Evolutionary conservation across 805 yeast species (phyloP), one percentile per base, ranked within the genome.

Genomic region (Metschnikowia aberdeeniae): DNA sequence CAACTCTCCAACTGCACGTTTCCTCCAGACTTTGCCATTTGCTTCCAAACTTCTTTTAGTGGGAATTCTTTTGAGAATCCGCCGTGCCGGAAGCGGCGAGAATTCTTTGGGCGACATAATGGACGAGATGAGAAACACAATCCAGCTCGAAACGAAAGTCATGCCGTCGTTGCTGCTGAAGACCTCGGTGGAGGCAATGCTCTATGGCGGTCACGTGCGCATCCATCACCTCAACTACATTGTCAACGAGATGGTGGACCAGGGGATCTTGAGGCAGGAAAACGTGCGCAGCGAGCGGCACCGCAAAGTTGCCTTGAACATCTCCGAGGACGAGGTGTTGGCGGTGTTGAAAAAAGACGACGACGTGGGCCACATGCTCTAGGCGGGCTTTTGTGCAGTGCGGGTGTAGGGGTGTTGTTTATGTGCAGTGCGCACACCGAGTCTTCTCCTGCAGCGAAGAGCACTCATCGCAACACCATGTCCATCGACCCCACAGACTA

Each of bases 201-300:
- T 68, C 47, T 51, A 68, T 59, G 44, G 61, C 49, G 51, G 54
- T 62, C 63, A 70, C 2, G 64, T 81, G 1, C 69, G 92, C 45
- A 70, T 85, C 24, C 70, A 72, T 22, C 82, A 86, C 4, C 77
- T 86, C 53, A 76, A 76, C 31, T 78, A 70, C 43, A 73, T 87
- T 1, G 56, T 89, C 6, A 72, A 74, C 38, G 95, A 89, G 55
- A 67, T 92, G 44, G 78, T 80, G 11, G 97, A 89, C 45, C 80
- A 82, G 36, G 98, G 97, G 0, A 67, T 92, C 5, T 50, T 93
- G 2, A 68, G 80, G 3, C 84, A 80, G 55, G 95, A 87, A 58
- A 77, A 77, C 38, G 68, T 78, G 46, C 76, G 75, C 40, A 82
- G 89, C 24, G 95, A 87, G 56, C 72, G 96, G 41, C 67, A 78